Evolutionary conservation across 352 stramenopile species (phyloP), one percentile per base, ranked within the genome.

Genomic region (Lagenidium sp.): DNA sequence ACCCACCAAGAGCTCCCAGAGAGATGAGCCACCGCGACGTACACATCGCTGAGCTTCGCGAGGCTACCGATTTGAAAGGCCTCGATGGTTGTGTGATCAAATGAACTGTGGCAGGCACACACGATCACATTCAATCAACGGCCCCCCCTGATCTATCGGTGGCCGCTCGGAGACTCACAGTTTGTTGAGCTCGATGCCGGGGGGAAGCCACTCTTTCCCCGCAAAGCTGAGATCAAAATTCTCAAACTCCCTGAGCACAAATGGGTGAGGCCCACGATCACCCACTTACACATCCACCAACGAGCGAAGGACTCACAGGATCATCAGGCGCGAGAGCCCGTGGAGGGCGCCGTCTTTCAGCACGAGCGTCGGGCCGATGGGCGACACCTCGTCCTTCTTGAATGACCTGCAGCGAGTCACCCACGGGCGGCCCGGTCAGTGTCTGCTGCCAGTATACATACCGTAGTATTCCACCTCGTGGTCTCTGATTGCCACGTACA

Each of bases 151-250:
- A n/a, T n/a, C n/a, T n/a, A n/a, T n/a, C n/a, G n/a, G n/a, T n/a
- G n/a, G n/a, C n/a, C n/a, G n/a, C n/a, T n/a, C n/a, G n/a, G n/a
- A n/a, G n/a, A n/a, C n/a, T n/a, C n/a, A n/a, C n/a, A n/a, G n/a
- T n/a, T 24, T 54, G 25, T 46, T 43, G 11, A 60, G 36, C 3
- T 11, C 38, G 24, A 34, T 44, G 22, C 30, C 32, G 25, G 32
- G 6, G 10, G 52, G 44, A 3, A 60, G 44, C 52, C 52, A 60
- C 34, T 53, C 41, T 39, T 40, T 22, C 1, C 52, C 52, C 36
- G 50, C 44, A 26, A 60, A 60, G 4, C 44, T 47, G 4, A 60
- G 29, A 23, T 60, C 54, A 30, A 60, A 60, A 50, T 60, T 60
- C 34, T 31, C 46, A 13, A 60, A 60, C 20, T 44, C 32, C 10